Evolutionary conservation across 768 basidiomycete species (phyloP), one percentile per base, ranked within the genome.

Genomic region (Phanerochaete sordida): DNA sequence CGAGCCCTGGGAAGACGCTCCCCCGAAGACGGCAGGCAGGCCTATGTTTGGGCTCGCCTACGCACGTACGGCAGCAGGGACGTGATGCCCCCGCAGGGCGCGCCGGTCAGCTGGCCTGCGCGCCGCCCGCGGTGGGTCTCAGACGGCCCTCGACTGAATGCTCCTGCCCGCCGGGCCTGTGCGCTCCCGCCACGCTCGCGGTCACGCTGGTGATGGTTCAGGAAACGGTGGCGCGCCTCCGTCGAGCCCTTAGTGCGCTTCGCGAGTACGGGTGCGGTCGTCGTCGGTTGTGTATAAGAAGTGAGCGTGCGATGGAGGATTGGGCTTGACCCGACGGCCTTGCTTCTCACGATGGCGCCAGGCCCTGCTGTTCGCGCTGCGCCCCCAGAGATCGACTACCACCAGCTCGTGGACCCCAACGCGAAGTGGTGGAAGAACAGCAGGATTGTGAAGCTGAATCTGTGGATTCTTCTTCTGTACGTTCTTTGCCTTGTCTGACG

Each of bases 391-490:
- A 71, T 44, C 58, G 53, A 54, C 37, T 83, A 81, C 64, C 73
- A 70, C 8, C 84, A 84, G 64, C 76, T 88, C 57, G 63, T 88
- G 57, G 84, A 90, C 73, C 86, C 86, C 8, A 82, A 71, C 58
- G 78, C 84, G 71, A 88, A 78, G 69, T 91, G 88, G 88, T 88
- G 86, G 73, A 90, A 85, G 74, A 90, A 91, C 77, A 82, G 72
- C 72, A 77, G 88, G 86, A 67, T 88, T 64, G 84, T 89, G 57
- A 57, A 66, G 39, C 83, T 90, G 63, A 83, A 91, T 67, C 80
- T 74, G 23, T 90, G 89, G 89, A 85, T 90, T 62, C 70, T 84
- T 39, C 77, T 90, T 47, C 76, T 88, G 84, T 87, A 58, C 19
- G 39, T 43, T 19, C 8, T 43, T 19, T 16, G 82, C 73, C 46